These are phyloP conservation scores for Penicillium glabrum DNA, from an alignment of 2,329 filamentous ascomycete genomes.

Conservation along the genomic window DNA sequence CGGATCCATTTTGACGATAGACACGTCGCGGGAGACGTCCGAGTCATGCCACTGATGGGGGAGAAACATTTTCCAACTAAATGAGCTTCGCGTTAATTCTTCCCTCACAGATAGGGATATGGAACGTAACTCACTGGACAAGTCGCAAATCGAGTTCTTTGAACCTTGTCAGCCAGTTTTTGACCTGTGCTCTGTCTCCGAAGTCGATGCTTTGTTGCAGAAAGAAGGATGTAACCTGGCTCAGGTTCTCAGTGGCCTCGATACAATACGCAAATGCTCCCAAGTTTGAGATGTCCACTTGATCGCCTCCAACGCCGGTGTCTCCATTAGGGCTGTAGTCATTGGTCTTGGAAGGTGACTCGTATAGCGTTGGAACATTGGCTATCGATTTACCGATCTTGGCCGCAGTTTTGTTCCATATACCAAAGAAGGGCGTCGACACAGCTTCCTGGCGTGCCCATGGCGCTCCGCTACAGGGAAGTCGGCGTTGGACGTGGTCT, in stretches of 20 bases:
- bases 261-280: conserved; percentile 26
- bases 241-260: conserved; percentile 35
- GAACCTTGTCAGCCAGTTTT: conserved; percentile 34
- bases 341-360: neutral
- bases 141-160: conserved; percentile 31
- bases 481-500: conserved; percentile 1
- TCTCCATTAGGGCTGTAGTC: neutral
- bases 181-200: conserved; percentile 26
- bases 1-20: conserved; percentile 42
- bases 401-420: neutral
- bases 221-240: conserved; percentile 38
- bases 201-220: conserved; percentile 34
- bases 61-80: conserved; percentile 29
- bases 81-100: neutral
- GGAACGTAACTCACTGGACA: conserved; percentile 19
- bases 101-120: neutral
- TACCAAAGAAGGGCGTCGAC: conserved; percentile 2
- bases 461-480: neutral
- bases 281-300: neutral
- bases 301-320: neutral
- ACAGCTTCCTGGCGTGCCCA: conserved; percentile 1
- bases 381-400: neutral
- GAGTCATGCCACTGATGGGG: conserved; percentile 43
- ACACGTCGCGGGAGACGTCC: conserved; percentile 27
- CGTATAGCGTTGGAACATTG: neutral